phyloP scores from a whole-genome alignment of 305 asterid species.

The Fraxinus dipetala region DNA sequence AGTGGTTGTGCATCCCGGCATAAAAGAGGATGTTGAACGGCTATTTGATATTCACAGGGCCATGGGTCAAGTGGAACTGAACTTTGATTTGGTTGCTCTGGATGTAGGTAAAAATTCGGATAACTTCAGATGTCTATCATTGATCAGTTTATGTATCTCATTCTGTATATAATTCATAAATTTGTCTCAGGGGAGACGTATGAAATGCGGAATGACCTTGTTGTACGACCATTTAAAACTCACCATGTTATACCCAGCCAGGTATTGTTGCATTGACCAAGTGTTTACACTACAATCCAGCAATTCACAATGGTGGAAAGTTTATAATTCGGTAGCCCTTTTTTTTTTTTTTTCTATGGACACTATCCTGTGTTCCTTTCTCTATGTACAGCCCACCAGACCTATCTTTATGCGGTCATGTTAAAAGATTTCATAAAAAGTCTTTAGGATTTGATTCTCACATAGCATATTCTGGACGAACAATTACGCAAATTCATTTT shows the following conservation, averaged over 20 bases:
- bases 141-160: conserved; percentile 11
- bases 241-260: conserved; percentile 90
- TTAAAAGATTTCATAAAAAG: neutral
- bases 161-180: conserved; percentile 13
- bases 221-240: conserved; percentile 82
- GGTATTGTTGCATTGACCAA: conserved; percentile 36
- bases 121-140: conserved; percentile 13
- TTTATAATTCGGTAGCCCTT: neutral
- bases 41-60: conserved; percentile 70
- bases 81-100: conserved; percentile 73
- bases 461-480: neutral
- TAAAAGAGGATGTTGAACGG: conserved; percentile 76
- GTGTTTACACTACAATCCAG: neutral
- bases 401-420: conserved; percentile 2
- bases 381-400: neutral
- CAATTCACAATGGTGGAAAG: conserved; percentile 15
- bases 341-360: neutral
- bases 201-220: conserved; percentile 93
- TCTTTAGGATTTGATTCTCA: neutral
- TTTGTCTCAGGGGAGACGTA: conserved; percentile 77
- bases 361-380: neutral
- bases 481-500: neutral
- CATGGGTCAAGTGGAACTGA: conserved; percentile 80
- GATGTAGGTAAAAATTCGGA: conserved; percentile 64
- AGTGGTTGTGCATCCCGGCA: conserved; percentile 78